Evolutionary conservation across 139 green algal species (phyloP).

Genomic region (Coccomyxa sp.): DNA sequence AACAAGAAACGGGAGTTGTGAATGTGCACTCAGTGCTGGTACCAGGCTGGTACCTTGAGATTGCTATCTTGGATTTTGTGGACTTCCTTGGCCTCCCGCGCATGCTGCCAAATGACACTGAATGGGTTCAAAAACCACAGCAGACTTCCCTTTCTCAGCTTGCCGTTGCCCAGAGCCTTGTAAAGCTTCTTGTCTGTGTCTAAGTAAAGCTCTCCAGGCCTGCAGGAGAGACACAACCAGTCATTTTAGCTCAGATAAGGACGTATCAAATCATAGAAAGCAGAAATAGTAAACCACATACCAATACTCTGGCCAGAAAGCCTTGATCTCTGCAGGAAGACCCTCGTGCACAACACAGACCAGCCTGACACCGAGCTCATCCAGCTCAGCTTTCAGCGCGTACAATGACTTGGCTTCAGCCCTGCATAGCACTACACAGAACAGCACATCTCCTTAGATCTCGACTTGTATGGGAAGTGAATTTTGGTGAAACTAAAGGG

Average conservation of each 20-base stretch:
- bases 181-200: conserved; percentile 9
- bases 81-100: background rate
- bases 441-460: too few species aligned
- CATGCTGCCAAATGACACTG: conserved; percentile 2
- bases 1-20: background rate
- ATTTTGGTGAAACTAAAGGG: too few species aligned
- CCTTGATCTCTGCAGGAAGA: conserved; percentile 1
- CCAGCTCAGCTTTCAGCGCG: background rate
- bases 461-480: too few species aligned
- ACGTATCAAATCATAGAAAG: too few species aligned
- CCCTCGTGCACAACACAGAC: conserved; percentile 5
- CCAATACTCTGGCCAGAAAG: background rate
- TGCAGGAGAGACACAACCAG: background rate
- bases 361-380: conserved; percentile 8
- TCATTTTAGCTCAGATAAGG: too few species aligned
- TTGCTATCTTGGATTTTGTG: conserved; percentile 7
- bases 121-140: conserved; percentile 14
- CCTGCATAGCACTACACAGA: conserved; percentile 4
- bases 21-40: background rate
- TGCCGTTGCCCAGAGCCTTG: background rate
- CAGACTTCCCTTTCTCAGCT: conserved; percentile 10
- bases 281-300: background rate
- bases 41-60: conserved; percentile 7
- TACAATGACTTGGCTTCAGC: conserved; percentile 11
- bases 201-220: conserved; percentile 9